These are phyloP conservation scores for Senna tora DNA, from an alignment of 306 rosid genomes.

Conservation along the genomic window DNA sequence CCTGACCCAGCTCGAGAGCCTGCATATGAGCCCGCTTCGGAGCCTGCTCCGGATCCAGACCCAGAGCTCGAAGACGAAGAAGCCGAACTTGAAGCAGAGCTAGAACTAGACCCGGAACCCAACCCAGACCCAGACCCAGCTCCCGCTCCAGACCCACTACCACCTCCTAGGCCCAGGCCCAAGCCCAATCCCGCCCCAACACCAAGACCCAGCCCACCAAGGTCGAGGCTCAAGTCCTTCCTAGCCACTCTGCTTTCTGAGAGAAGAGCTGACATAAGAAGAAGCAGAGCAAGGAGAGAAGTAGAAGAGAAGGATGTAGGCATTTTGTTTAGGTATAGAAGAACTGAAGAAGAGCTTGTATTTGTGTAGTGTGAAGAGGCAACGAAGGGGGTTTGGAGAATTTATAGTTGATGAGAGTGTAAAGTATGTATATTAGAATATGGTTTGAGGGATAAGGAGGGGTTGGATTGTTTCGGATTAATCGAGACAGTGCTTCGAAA, in stretches of 20 bases:
- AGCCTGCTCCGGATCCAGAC: conserved; percentile 39
- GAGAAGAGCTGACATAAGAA: conserved; percentile 39
- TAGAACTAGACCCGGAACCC: conserved; percentile 48
- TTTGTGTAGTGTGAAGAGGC: too few relatives aligned
- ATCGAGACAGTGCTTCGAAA: too few relatives aligned
- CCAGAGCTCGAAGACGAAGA: conserved; percentile 52
- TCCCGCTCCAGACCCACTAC: conserved; percentile 53
- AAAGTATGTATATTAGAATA: too few relatives aligned
- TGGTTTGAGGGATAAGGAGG: too few relatives aligned
- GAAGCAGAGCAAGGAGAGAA: conserved; percentile 37
- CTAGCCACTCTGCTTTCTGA: conserved; percentile 51
- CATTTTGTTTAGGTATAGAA: conserved; percentile 33
- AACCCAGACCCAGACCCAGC: conserved; percentile 34
- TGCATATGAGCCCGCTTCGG: conserved; percentile 52
- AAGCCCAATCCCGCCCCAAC: conserved; percentile 45
- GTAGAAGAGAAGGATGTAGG: conserved; percentile 33
- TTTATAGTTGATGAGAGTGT: conserved; percentile 34
- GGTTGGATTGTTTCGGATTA: too few relatives aligned
- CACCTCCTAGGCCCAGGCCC: conserved; percentile 48
- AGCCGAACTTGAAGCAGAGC: conserved; percentile 50
- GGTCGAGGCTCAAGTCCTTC: conserved; percentile 54
- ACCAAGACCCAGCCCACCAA: conserved; percentile 55
- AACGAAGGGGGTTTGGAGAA: conserved; percentile 2
- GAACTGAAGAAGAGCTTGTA: too few relatives aligned
- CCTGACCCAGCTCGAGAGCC: conserved; percentile 56